Base-by-base conservation (phyloP, 306 rosid genomes). In the Rubus parviflorus region DNA sequence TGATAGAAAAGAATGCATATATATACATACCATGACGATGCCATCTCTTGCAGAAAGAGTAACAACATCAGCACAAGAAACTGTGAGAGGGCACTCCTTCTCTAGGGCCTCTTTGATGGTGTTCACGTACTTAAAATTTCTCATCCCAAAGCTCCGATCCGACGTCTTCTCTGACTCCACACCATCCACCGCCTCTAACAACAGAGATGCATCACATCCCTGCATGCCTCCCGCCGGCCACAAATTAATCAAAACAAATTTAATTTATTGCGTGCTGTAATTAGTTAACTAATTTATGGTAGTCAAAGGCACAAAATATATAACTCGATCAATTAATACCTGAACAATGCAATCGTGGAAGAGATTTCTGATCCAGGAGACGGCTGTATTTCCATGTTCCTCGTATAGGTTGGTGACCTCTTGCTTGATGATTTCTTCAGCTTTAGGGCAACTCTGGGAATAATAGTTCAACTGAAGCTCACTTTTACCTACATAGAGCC, bases 311-410 rank as follows among this genome's bases (percentile, higher is more conserved):
- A 65, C 1, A 25, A 1, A 22, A 30, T 49, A 30, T 35, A 14
- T 51, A 16, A 4, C 52, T 22, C 22, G 45, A 64, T 64, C 13
- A n/a, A 49, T 41, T 8, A 19, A 43, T 74, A 94, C 98, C 97
- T 90, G 75, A 35, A 94, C 96, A 23, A 89, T 41, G 79, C 99
- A 92, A 61, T 92, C 97, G 49, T 95, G 97, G 90, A 95, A 95
- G 76, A 90, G 97, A 84, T 95, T 95, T 89, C 99, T 83, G 35
- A 95, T 62, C 99, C 97, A 95, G 0, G 97, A 89, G 72, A 90
- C 83, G 7, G 97, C 96, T 1, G 97, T 90, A 81, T 89, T 90
- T 40, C 99, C 99, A 73, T 95, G 99, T 75, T 88, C 51, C 38
- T 87, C 0, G 79, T 92, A 95, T 7, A 92, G 80, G n/a, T 86